These are phyloP conservation scores for Alternaria sp. DNA, from an alignment of 2,329 filamentous ascomycete species.

Conservation along the genomic window DNA sequence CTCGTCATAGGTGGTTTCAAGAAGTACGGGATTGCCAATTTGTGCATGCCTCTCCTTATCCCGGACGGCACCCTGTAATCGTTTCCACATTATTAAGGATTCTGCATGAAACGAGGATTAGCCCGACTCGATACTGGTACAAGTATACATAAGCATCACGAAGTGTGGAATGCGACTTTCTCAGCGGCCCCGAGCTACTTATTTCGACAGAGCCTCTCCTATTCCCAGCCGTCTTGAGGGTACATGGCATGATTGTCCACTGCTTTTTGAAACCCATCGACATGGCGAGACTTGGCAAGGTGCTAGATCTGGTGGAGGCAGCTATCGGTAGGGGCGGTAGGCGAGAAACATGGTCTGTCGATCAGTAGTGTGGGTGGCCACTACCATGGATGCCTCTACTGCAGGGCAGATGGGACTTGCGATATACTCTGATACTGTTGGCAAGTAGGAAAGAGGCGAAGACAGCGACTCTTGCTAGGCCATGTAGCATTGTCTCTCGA, in stretches of 20 bases:
- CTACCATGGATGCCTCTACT: background rate
- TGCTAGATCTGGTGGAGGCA: background rate
- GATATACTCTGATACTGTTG: background rate
- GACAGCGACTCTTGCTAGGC: background rate
- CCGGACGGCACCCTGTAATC: conserved; percentile 56
- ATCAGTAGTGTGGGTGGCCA: conserved; percentile 5
- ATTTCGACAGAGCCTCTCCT: conserved; percentile 1
- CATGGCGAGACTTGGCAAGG: conserved; percentile 8
- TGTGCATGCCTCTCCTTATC: conserved; percentile 53
- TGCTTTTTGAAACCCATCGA: conserved; percentile 8
- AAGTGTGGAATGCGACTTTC: conserved; percentile 1
- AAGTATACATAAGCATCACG: conserved; percentile 21
- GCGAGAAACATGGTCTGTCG: conserved; percentile 13
- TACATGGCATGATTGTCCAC: background rate
- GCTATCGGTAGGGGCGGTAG: conserved; percentile 12
- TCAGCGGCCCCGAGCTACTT: background rate
- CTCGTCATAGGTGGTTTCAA: conserved; percentile 58
- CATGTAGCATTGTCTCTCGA: background rate
- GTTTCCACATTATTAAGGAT: conserved; percentile 60
- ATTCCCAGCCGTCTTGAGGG: background rate
- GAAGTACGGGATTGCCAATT: conserved; percentile 57
- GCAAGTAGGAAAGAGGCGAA: background rate
- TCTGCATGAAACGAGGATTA: conserved; percentile 43
- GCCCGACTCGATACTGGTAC: conserved; percentile 19
- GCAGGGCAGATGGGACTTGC: background rate